These are phyloP conservation scores for Rubroboletus satanas DNA, from an alignment of 768 basidiomycete species.

Conservation along the genomic window DNA sequence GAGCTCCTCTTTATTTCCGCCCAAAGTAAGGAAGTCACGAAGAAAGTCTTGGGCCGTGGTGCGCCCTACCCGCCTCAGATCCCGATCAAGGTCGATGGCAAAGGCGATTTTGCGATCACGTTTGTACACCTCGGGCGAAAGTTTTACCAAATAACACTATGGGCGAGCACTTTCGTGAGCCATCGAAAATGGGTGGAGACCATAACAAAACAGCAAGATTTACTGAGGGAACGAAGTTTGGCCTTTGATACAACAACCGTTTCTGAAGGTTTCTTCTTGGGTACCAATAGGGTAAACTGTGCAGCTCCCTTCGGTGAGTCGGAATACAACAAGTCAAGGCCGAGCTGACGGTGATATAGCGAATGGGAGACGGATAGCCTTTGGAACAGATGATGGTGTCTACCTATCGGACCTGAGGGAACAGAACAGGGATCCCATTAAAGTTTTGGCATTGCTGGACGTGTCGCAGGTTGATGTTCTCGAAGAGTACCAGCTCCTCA, in stretches of 20 bases:
- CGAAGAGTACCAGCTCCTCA: slow-evolving; percentile 91
- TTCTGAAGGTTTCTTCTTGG: slow-evolving; percentile 85
- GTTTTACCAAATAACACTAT: slow-evolving; percentile 86
- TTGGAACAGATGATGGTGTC: slow-evolving; percentile 97
- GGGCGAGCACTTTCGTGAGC: slow-evolving; percentile 79
- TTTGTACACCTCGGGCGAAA: slow-evolving; percentile 93
- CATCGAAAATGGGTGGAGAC: slow-evolving; percentile 94
- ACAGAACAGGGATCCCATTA: slow-evolving; percentile 73
- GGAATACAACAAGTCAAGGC: background rate
- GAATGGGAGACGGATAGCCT: slow-evolving; percentile 80
- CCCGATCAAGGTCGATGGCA: slow-evolving; percentile 54
- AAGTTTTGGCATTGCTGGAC: slow-evolving; percentile 83
- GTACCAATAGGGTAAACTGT: slow-evolving; percentile 86
- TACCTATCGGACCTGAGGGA: slow-evolving; percentile 89
- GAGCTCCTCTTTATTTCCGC: slow-evolving; percentile 84
- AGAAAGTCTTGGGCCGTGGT: slow-evolving; percentile 39
- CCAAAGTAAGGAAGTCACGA: slow-evolving; percentile 44
- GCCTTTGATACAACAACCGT: slow-evolving; percentile 84
- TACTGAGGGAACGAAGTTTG: slow-evolving; percentile 75
- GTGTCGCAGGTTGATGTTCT: slow-evolving; percentile 95
- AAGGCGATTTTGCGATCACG: slow-evolving; percentile 87
- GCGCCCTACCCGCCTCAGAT: slow-evolving; percentile 45
- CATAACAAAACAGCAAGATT: slow-evolving; percentile 86
- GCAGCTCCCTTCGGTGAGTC: slow-evolving; percentile 83
- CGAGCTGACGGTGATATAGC: slow-evolving; percentile 41